Conservation (phyloP, 108 stramenopile genomes). For the Fragilaria radians region DNA sequence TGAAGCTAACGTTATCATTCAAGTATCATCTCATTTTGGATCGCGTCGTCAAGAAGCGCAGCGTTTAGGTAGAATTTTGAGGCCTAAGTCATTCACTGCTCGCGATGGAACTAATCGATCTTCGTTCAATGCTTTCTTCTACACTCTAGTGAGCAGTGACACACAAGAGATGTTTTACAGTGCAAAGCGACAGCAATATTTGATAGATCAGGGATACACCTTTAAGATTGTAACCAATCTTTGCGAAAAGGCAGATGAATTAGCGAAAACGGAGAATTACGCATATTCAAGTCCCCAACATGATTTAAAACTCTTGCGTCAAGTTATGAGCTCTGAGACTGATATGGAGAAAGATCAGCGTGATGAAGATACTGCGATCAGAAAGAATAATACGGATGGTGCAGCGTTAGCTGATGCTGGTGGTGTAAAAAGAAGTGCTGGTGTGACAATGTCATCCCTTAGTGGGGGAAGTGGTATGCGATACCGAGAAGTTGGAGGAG, state of each 20-base stretch:
- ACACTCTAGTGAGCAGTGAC: slow-evolving; percentile 96
- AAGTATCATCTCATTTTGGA: slow-evolving; percentile 97
- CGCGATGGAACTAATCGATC: slow-evolving; percentile 85
- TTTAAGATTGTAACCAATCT: slow-evolving; percentile 97
- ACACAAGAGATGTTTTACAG: slow-evolving; percentile 98
- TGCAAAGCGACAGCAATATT: slow-evolving; percentile 96
- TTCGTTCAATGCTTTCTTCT: slow-evolving; percentile 98
- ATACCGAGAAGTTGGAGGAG: slow-evolving; percentile 47
- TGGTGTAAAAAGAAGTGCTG: slow-evolving; percentile 59
- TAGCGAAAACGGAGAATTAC: slow-evolving; percentile 58
- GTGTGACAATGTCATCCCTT: slow-evolving; percentile 65
- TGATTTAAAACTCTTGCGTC: slow-evolving; percentile 61
- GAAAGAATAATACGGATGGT: slow-evolving; percentile 84
- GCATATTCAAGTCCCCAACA: slow-evolving; percentile 70
- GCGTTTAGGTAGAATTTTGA: slow-evolving; percentile 95
- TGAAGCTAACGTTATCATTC: slow-evolving; percentile 99
- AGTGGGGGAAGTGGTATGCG: slow-evolving; percentile 72
- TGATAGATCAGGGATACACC: slow-evolving; percentile 99
- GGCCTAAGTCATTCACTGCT: slow-evolving; percentile 89
- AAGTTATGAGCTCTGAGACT: slow-evolving; percentile 63
- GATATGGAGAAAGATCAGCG: slow-evolving; percentile 81
- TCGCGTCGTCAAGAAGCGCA: slow-evolving; percentile 99
- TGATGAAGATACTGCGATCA: slow-evolving; percentile 80
- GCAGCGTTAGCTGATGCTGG: slow-evolving; percentile 72
- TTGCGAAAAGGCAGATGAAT: slow-evolving; percentile 60